These are phyloP conservation scores for Zasmidium cellare DNA, from an alignment of 2,329 filamentous ascomycete genomes.

Conservation along the genomic window DNA sequence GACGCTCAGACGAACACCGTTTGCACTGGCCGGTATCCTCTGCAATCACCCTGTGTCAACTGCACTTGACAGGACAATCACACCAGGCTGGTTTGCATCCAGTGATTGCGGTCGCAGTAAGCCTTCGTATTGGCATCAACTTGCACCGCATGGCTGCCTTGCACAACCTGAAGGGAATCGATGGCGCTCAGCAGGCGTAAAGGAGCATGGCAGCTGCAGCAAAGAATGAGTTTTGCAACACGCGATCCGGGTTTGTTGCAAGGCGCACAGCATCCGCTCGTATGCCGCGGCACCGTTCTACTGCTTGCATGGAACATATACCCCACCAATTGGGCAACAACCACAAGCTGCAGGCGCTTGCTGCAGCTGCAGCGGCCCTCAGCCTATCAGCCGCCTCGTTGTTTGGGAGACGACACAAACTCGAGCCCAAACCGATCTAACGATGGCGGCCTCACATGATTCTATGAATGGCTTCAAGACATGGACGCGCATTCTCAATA, in stretches of 20 bases:
- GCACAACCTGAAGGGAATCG: not conserved
- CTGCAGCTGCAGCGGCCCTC: not conserved
- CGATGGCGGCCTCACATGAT: not conserved
- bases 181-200: not conserved
- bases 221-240: not conserved
- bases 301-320: not conserved
- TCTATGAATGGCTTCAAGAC: not conserved
- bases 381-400: constrained; percentile 4
- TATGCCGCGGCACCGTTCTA: not conserved
- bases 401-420: not conserved
- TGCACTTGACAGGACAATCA: not conserved
- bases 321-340: not conserved
- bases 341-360: not conserved
- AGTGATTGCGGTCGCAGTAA: not conserved
- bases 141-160: not conserved
- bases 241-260: not conserved
- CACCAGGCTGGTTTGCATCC: not conserved
- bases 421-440: not conserved
- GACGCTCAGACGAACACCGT: not conserved
- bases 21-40: not conserved
- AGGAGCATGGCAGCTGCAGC: not conserved
- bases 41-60: not conserved
- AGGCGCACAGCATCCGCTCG: not conserved
- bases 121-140: not conserved
- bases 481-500: not conserved